phyloP scores from a whole-genome alignment of 257 asterid species.

The Haberlea rhodopensis region DNA sequence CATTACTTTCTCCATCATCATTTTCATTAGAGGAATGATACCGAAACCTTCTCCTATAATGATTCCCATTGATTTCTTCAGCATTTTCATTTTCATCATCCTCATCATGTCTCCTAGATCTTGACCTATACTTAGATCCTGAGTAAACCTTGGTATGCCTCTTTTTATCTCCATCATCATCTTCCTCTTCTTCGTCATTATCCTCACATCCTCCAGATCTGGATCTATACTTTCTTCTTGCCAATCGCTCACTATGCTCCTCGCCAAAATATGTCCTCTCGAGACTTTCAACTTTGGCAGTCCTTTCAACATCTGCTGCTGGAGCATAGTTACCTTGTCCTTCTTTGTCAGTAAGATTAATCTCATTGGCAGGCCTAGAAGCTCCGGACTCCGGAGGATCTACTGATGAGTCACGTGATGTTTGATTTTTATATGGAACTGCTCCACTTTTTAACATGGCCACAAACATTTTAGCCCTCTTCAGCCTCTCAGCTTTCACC shows the following conservation, averaged over 20 bases:
- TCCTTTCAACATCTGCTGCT: too few relatives aligned
- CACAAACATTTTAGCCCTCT: constrained; percentile 88
- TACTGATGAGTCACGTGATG: constrained; percentile 48
- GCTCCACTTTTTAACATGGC: constrained; percentile 71
- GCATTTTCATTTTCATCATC: constrained; percentile 34
- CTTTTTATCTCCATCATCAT: constrained; percentile 20
- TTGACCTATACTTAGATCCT: constrained; percentile 47
- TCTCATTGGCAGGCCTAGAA: constrained; percentile 24
- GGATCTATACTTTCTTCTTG: constrained; percentile 45
- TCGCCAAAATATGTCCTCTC: constrained; percentile 35
- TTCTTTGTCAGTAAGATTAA: constrained; percentile 34
- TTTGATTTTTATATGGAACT: constrained; percentile 44
- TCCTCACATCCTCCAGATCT: constrained; percentile 31
- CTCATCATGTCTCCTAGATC: constrained; percentile 38
- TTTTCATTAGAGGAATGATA: constrained; percentile 37
- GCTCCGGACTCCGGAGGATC: constrained; percentile 61
- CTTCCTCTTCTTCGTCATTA: constrained; percentile 29
- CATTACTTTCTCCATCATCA: constrained; percentile 36
- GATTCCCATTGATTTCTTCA: constrained; percentile 30
- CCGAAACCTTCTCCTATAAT: constrained; percentile 30
- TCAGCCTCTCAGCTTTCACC: constrained; percentile 83
- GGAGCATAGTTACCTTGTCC: constrained; percentile 49
- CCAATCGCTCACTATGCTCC: constrained; percentile 36
- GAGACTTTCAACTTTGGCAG: constrained; percentile 33
- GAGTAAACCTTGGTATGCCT: constrained; percentile 31